A percentile compares a stretch with the other conserved stretches of the same genome.
These are phyloP conservation scores for Puccinia coronata DNA, from an alignment of 1,284 basidiomycete species.

Conservation along the genomic window DNA sequence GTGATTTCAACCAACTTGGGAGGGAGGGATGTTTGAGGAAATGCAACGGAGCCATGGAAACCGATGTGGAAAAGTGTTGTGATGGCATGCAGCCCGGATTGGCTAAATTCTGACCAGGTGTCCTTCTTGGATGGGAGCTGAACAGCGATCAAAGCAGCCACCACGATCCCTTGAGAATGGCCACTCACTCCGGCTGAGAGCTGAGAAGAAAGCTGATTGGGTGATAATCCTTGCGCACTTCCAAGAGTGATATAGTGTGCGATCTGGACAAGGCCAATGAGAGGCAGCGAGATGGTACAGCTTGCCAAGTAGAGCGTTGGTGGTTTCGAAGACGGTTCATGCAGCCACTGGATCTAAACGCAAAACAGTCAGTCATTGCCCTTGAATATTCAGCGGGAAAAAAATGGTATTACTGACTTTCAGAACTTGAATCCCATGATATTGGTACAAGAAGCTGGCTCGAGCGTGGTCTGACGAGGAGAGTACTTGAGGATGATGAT, in stretches of 20 bases:
- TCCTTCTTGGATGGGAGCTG: too few species aligned
- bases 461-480: slow-evolving; percentile 58
- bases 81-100: too few species aligned
- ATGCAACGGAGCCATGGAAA: slow-evolving; percentile 62
- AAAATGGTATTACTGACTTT: slow-evolving; percentile 62
- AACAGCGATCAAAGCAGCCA: slow-evolving; percentile 69
- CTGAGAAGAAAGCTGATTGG: slow-evolving; percentile 50
- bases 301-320: slow-evolving; percentile 83
- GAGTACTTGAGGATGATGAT: slow-evolving; percentile 64
- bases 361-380: slow-evolving; percentile 66
- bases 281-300: slow-evolving; percentile 86
- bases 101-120: too few species aligned
- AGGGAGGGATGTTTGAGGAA: slow-evolving; percentile 89
- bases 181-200: slow-evolving; percentile 75
- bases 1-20: slow-evolving; percentile 83
- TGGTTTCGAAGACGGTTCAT: slow-evolving; percentile 70
- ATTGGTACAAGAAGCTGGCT: slow-evolving; percentile 71
- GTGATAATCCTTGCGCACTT: slow-evolving; percentile 61
- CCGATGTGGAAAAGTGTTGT: slow-evolving; percentile 20
- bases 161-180: slow-evolving; percentile 94
- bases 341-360: slow-evolving; percentile 72
- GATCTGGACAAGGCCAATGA: slow-evolving; percentile 94
- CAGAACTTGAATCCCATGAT: slow-evolving; percentile 68
- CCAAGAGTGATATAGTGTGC: too few species aligned
- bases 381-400: slow-evolving; percentile 59